Base-by-base conservation (phyloP, 352 stramenopile species). In the Phytophthora pistaciae region DNA sequence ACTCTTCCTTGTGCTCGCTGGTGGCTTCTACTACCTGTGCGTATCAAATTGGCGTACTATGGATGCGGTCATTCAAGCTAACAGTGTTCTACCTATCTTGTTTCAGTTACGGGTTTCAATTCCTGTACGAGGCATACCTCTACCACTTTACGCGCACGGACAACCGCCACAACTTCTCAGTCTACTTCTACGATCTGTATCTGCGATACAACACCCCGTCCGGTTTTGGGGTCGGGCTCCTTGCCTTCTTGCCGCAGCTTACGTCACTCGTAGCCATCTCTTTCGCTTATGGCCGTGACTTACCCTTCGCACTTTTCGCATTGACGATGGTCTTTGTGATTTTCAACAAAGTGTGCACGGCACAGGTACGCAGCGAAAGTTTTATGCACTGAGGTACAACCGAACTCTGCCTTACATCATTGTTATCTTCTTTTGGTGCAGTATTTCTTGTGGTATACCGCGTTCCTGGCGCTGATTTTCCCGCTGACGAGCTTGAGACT, bases 181-280 rank as follows among this genome's bases (percentile, higher is more conserved):
- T 99, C 42, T 99, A 99, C 82, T 99, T 99, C 82, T 99, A 99
- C 80, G 94, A 96, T 75, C 98, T 99, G n/a, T 99, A 99, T 79
- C 85, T 99, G 62, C 93, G 90, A 60, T 96, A 96, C 75, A 87
- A 92, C 46, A 95, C 90, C 0, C 75, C 79, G 8, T 88, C 87
- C 2, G 90, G 90, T 53, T 91, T 95, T 58, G 75, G 84, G 2
- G 79, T 96, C 60, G 90, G 91, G 0, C 70, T 97, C 10, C 68
- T 93, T 16, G 90, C 93, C 14, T 97, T 97, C 59, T 54, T 97
- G 8, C 91, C 90, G 21, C 91, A 97, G 36, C 61, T 97, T n/a
- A 70, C 77, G 25, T 92, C 90, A 13, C 76, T 96, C 3, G 64
- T 95, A 44, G 90, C 83, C 8, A 87, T 96, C 49, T 96, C 84